Evolutionary conservation across 768 basidiomycete genomes (phyloP), one percentile per base, ranked within the genome.

Genomic region (Trametes sanguinea): DNA sequence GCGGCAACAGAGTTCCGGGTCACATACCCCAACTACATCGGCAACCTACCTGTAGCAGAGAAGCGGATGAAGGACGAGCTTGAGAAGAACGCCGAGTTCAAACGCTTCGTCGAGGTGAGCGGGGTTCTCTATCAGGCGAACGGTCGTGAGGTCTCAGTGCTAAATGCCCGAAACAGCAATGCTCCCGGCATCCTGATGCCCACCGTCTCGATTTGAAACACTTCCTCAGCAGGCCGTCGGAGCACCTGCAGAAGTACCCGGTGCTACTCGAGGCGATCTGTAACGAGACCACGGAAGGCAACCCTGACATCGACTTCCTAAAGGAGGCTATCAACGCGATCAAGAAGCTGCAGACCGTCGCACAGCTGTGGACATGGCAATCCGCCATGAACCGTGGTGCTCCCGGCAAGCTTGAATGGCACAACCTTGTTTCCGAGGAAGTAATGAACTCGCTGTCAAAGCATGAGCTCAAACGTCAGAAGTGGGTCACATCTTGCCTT

Each of bases 351-450:
- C 91, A 94, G 64, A 83, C 83, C 5, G 83, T 93, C 4, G 88
- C 92, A 0, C 91, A 94, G 72, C 75, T 97, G 51, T 83, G 88
- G 65, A 92, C 94, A 4, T 98, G 95, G 85, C 95, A 98, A 72
- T 82, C 85, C 44, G 89, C 92, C 0, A 94, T 93, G 88, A 86
- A 92, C 13, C 85, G 85, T 68, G 94, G 94, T 4, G 79, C 84
- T 2, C 85, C 89, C 2, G 84, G 82, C 3, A 94, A 92, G 71
- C 87, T 90, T 81, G 91, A 95, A 65, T 98, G 95, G 95, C 86
- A 92, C 70, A 91, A 95, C 72, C 75, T 97, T 16, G 91, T 95
- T 4, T 75, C 89, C 1, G 76, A 83, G 45, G 92, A 94, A 43
- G 69, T 86, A 9, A 78, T 85, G 51, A 80, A 83, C 66, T 72